Evolutionary conservation across 2,329 filamentous ascomycete genomes (phyloP), one percentile per base, ranked within the genome.

Genomic region (Ilyonectria destructans): DNA sequence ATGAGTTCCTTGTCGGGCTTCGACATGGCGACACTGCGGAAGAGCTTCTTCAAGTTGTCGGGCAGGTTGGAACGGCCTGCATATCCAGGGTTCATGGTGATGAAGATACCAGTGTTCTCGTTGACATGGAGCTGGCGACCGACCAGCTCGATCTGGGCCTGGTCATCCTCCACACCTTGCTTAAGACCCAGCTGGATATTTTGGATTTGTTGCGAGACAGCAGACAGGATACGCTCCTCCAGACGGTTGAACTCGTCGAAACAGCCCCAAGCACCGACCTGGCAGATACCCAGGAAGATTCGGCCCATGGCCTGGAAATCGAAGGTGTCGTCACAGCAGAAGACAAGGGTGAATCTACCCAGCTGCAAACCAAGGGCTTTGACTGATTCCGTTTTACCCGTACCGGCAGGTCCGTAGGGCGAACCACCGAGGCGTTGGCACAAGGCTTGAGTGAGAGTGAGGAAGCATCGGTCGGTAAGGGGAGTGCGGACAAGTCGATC

Each of bases 191-290:
- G 90, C 81, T 99, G 96, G 70, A 99, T 99, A 79, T 99, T 99
- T 79, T 99, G 96, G 60, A 99, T 97, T 80, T 99, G 97, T 81
- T 99, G 96, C 21, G 97, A 99, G 17, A 99, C 97, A 19, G 96
- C 96, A 51, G 97, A 99, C 69, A 99, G 83, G 68, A 99, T 99
- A 71, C 96, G 91, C 84, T 99, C 96, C 78, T 99, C 96, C 21
- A 99, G 87, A 88, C 96, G 93, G 83, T 99, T 99, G 87, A 99
- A 99, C 85, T 99, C 96, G 78, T 99, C 96, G 82, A 99, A 99
- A 85, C 96, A 99, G 77, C 97, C 97, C 96, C 96, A 99, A 5
- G 96, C 96, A 80, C 96, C 96, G 55, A 99, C 96, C 81, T 99
- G 96, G 80, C 97, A 99, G 70, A 99, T 97, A 88, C 96, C 96